Evolutionary conservation across 495 filamentous ascomycete genomes (phyloP), one percentile per base, ranked within the genome.

Genomic region (Penicillium bovifimosum): DNA sequence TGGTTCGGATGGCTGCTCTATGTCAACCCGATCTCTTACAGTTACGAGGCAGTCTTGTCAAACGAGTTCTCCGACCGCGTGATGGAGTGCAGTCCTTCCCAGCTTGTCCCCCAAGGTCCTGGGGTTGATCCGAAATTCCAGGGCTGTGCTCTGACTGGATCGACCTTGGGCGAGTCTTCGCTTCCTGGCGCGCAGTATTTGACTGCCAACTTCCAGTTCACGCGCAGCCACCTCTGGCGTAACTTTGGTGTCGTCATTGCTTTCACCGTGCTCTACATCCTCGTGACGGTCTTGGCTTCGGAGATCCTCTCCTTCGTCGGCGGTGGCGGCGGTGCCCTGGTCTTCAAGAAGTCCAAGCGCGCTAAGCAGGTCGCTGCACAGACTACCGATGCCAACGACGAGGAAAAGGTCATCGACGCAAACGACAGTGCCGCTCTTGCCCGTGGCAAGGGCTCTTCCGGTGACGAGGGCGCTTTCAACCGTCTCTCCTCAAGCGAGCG

Each of bases 1-100:
- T 96, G 90, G 90, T 88, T 91, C 57, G 76, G 79, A 26, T 95
- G 90, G 90, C 66, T 93, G 2, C 78, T 78, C 48, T 86, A 81
- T 54, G 72, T 95, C 61, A 87, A 91, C 55, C 90, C 90, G 0
- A 65, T 92, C 28, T 73, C 80, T 2, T 95, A 90, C 62, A 78
- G 80, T 11, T 91, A 88, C 47, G 88, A 90, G 59, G 79, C 77
- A 1, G 80, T 89, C 28, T 61, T 89, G 38, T 65, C 80, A 3
- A 88, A 86, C 53, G 88, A 95, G 57, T 87, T 91, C 50, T 60
- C 78, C 49, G 74, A 64, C 40, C 73, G 76, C 3, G 50, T 67
- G 6, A 81, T 90, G 80, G 55, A 78, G 29, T 90, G 86, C 60
- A 71, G 75, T 16, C 70, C 81, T 6, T 67, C 70, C 2, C 70